Evolutionary conservation across 2,329 filamentous ascomycete genomes (phyloP).

Genomic region (Ascochyta rabiei): DNA sequence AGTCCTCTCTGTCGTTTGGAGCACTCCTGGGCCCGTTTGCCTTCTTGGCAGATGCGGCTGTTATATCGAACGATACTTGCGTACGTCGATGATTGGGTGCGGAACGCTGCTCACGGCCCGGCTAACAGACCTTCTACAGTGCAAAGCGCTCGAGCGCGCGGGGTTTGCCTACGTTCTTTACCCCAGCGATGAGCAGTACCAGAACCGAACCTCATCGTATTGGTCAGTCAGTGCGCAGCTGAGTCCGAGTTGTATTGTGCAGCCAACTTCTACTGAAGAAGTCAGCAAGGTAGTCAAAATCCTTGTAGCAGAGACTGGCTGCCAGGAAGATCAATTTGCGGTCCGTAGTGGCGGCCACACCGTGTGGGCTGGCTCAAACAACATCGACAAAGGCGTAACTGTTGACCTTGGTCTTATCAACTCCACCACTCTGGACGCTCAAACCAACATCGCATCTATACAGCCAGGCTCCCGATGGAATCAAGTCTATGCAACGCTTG

Average conservation of each 20-base stretch:
- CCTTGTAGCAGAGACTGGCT: slow-evolving; percentile 9
- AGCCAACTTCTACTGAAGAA: slow-evolving; percentile 34
- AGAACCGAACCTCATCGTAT: slow-evolving; percentile 27
- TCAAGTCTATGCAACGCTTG: slow-evolving; percentile 41
- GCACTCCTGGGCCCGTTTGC: neutral
- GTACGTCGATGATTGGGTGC: too few relatives aligned
- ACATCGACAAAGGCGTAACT: slow-evolving; percentile 36
- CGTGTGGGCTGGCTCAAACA: slow-evolving; percentile 36
- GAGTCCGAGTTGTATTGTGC: slow-evolving; percentile 39
- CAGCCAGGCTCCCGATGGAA: slow-evolving; percentile 40
- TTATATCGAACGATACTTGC: neutral
- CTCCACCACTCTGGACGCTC: slow-evolving; percentile 13
- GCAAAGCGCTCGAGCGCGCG: slow-evolving; percentile 22
- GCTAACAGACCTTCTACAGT: slow-evolving; percentile 17
- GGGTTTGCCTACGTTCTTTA: slow-evolving; percentile 23
- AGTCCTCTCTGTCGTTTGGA: neutral
- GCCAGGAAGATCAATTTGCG: slow-evolving; percentile 26
- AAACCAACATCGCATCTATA: slow-evolving; percentile 27
- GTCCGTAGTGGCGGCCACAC: slow-evolving; percentile 40
- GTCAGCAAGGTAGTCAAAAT: slow-evolving; percentile 26
- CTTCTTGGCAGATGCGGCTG: neutral
- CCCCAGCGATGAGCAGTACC: slow-evolving; percentile 21
- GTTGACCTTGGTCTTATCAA: slow-evolving; percentile 38
- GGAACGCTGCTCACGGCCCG: too few relatives aligned
- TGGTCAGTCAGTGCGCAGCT: slow-evolving; percentile 36